Evolutionary conservation across 768 basidiomycete species (phyloP), one percentile per base, ranked within the genome.

Genomic region (Russula foetens): DNA sequence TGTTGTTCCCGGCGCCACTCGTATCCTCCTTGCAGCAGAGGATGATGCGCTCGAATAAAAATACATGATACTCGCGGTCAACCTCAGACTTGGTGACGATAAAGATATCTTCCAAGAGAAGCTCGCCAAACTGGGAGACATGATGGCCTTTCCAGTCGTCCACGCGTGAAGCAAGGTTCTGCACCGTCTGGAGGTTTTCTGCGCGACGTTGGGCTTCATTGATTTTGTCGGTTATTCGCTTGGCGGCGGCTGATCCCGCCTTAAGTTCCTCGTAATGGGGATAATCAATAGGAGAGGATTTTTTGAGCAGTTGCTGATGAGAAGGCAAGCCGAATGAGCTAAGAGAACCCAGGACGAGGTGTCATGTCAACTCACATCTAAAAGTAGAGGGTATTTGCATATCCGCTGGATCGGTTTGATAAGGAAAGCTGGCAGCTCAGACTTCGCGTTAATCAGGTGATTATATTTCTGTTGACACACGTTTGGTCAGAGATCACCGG

Each of bases 61-160:
- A 99, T 59, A 99, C 95, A 67, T 96, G 93, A 69, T 98, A 98
- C 73, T 99, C 97, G 67, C 97, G 84, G 71, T 98, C 94, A 68
- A 94, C 90, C 60, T 95, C 94, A 51, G 88, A 90, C 74, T 98
- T 99, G 67, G 90, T 96, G 59, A 98, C 97, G 59, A 87, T 84
- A 73, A 98, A 98, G 58, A 93, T 82, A 71, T 98, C 97, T 71
- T 98, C 95, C 31, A 98, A 82, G 35, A 96, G 80, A 56, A 99
- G 87, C 66, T 91, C 85, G 62, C 97, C 97, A 65, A 99, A 98
- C 71, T 93, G 90, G 67, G 85, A 85, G 41, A 98, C 80, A 67
- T 96, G 91, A 72, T 99, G 97, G 12, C 96, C 96, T 72, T 98
- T 98, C 97, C 97, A 99, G 72, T 99, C 97, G 65, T 95, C 92